Conservation (phyloP, 2,329 filamentous ascomycete species). For the Zasmidium cellare region DNA sequence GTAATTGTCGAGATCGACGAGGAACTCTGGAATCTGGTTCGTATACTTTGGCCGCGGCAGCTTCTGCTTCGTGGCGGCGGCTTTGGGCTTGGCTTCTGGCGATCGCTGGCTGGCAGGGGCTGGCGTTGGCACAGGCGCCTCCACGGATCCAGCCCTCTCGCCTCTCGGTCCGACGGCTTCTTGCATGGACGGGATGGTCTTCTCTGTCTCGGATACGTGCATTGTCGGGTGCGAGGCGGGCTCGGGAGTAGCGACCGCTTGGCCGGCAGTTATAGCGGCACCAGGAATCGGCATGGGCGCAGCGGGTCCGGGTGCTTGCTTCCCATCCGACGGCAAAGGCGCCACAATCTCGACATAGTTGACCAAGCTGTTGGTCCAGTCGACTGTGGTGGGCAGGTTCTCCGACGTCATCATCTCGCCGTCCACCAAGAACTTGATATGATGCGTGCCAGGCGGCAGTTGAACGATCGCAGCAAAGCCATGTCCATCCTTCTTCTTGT, state of each 20-base stretch:
- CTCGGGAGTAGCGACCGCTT: conserved; percentile 23
- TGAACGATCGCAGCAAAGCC: conserved; percentile 76
- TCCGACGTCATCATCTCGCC: conserved; percentile 88
- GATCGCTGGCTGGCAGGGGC: conserved; percentile 11
- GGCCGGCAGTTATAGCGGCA: conserved; percentile 26
- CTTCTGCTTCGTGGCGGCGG: conserved; percentile 24
- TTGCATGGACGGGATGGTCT: conserved; percentile 18
- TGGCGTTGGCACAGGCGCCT: conserved; percentile 8
- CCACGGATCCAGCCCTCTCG: conserved; percentile 9
- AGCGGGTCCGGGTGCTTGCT: conserved; percentile 29
- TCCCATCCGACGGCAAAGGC: conserved; percentile 24
- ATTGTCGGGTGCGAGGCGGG: conserved; percentile 51
- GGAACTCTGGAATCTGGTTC: conserved; percentile 75
- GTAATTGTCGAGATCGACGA: conserved; percentile 75
- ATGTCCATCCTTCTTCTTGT: conserved; percentile 58
- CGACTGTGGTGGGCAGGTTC: conserved; percentile 87
- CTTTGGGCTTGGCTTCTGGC: conserved; percentile 14
- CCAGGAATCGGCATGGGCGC: conserved; percentile 34
- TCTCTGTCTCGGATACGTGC: conserved; percentile 25
- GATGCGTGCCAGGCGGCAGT: conserved; percentile 89
- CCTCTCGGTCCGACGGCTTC: conserved; percentile 21
- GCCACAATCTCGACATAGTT: conserved; percentile 87
- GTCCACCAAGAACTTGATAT: conserved; percentile 94
- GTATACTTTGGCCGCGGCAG: conserved; percentile 63
- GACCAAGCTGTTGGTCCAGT: conserved; percentile 96